These are phyloP conservation scores for Erodium chrysanthum DNA, from an alignment of 441 rosid genomes.

Conservation along the genomic window DNA sequence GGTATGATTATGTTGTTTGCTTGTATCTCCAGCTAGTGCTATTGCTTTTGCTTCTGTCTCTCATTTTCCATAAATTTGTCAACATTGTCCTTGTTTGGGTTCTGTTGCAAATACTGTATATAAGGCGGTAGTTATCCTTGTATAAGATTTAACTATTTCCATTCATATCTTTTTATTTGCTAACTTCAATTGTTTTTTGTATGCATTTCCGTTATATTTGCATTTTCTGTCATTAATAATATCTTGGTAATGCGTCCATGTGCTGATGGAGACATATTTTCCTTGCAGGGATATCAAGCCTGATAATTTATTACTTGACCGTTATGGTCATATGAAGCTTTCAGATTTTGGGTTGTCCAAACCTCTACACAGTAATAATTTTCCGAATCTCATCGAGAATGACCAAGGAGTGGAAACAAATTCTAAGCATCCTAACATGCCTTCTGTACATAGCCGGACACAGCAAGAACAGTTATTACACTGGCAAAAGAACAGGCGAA, in stretches of 20 bases:
- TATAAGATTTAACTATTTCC: not conserved
- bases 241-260: not conserved
- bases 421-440: not conserved
- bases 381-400: constrained; percentile 21
- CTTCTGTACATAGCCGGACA: constrained; percentile 6
- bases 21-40: not conserved
- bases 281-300: constrained; percentile 23
- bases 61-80: not conserved
- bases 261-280: not conserved
- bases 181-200: not conserved
- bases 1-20: not conserved
- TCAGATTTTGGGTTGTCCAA: constrained; percentile 28
- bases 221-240: not conserved
- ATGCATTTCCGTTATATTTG: not conserved
- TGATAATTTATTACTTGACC: constrained; percentile 25
- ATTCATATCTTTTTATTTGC: not conserved
- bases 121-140: not conserved
- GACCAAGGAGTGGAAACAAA: constrained; percentile 17
- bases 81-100: not conserved
- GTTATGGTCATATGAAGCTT: constrained; percentile 26
- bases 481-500: constrained; percentile 26
- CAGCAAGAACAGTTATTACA: constrained; percentile 22
- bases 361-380: constrained; percentile 22
- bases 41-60: not conserved
- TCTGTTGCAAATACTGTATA: not conserved